Percentiles rank a stretch among this genome's conserved stretches.
phyloP scores from a whole-genome alignment of 176 grass and related monocot species.

The Triticum urartu region DNA sequence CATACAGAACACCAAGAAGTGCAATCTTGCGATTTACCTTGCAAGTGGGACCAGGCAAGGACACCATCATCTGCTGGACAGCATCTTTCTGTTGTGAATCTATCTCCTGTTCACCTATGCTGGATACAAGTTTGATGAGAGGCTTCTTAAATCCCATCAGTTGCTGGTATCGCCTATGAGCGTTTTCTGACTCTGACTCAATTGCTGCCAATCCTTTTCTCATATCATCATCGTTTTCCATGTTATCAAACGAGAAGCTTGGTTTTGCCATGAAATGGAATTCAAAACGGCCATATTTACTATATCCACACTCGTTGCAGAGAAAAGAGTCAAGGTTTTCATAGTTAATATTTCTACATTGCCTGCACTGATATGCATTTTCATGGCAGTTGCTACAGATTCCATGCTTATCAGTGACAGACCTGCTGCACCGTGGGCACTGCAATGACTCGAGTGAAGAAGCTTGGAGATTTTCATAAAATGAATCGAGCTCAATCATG shows the following conservation, averaged over 20 bases:
- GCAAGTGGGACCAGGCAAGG: slow-evolving; percentile 90
- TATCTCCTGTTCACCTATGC: slow-evolving; percentile 93
- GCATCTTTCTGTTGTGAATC: slow-evolving; percentile 97
- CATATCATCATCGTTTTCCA: slow-evolving; percentile 99
- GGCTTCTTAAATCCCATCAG: slow-evolving; percentile 98
- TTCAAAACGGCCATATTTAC: slow-evolving; percentile 99
- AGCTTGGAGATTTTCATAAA: slow-evolving; percentile 98
- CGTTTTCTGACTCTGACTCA: slow-evolving; percentile 95
- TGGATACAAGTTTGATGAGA: slow-evolving; percentile 92
- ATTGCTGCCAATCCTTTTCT: slow-evolving; percentile 95
- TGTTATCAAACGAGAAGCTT: slow-evolving; percentile 96
- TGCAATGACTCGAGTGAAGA: slow-evolving; percentile 98
- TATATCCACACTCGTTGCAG: slow-evolving; percentile 99
- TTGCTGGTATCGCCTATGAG: slow-evolving; percentile 96
- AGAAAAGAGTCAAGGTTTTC: slow-evolving; percentile 99
- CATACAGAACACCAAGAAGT: slow-evolving; percentile 91
- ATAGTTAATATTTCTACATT: slow-evolving; percentile 97
- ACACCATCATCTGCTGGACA: slow-evolving; percentile 99
- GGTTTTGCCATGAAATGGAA: slow-evolving; percentile 99
- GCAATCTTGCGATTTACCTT: slow-evolving; percentile 98
- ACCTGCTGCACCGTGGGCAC: slow-evolving; percentile 90
- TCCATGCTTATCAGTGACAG: slow-evolving; percentile 96
- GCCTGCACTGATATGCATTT: slow-evolving; percentile 98
- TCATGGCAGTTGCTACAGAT: slow-evolving; percentile 98
- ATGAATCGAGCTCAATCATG: slow-evolving; percentile 99